These are phyloP conservation scores for Nitzschia putrida DNA, from an alignment of 108 stramenopile species.

Conservation along the genomic window DNA sequence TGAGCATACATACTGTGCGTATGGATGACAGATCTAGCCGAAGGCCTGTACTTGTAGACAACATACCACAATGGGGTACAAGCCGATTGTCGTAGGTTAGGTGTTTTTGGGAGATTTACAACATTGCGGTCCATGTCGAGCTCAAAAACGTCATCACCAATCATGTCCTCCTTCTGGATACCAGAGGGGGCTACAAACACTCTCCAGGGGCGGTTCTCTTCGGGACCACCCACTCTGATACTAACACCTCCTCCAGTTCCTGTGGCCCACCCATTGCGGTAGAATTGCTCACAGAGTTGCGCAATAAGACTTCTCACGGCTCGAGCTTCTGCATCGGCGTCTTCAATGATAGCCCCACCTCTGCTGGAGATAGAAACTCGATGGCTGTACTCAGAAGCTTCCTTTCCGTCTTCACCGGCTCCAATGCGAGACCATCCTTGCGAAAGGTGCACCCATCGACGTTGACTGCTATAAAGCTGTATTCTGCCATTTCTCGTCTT, in stretches of 20 bases:
- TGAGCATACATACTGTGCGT: constrained; percentile 87
- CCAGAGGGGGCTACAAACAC: constrained; percentile 95
- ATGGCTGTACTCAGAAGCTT: constrained; percentile 44
- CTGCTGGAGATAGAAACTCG: background rate
- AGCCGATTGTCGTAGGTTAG: constrained; percentile 75
- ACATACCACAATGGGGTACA: constrained; percentile 91
- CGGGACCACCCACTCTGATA: constrained; percentile 81
- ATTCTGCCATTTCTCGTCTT: constrained; percentile 68
- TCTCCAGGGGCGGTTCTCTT: constrained; percentile 63
- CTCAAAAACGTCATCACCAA: constrained; percentile 92
- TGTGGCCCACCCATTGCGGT: constrained; percentile 88
- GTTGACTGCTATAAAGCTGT: constrained; percentile 52
- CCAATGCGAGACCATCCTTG: constrained; percentile 77
- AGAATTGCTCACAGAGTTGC: constrained; percentile 87
- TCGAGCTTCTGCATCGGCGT: constrained; percentile 43
- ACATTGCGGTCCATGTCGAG: constrained; percentile 63
- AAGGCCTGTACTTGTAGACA: constrained; percentile 70
- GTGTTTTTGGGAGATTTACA: constrained; percentile 64
- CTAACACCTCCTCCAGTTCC: constrained; percentile 92
- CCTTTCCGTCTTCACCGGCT: constrained; percentile 23
- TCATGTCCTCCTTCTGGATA: constrained; percentile 95
- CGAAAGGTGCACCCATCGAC: constrained; percentile 75
- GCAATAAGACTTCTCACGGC: constrained; percentile 67
- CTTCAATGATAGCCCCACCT: background rate
- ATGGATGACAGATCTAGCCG: constrained; percentile 82